Conservation (phyloP, 1,139 yeast species). For the Debaryomyces psychrophilus region DNA sequence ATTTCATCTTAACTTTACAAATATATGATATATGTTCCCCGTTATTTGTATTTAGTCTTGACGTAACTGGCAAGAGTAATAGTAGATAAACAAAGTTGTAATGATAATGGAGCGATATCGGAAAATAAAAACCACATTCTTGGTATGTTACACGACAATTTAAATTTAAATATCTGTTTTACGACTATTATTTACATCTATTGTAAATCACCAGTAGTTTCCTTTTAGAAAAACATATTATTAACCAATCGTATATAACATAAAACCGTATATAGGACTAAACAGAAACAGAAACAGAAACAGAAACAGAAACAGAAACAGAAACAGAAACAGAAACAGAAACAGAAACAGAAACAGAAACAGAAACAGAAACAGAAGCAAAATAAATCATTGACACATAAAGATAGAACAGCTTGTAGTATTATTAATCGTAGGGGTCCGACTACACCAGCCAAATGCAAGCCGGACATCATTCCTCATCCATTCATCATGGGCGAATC, state of each 20-base stretch:
- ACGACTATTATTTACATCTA: constrained; percentile 1
- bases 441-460: background rate
- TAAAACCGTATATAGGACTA: constrained; percentile 1
- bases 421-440: background rate
- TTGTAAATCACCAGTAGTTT: background rate
- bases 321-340: no score
- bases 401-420: background rate
- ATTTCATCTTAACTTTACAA: constrained; percentile 8
- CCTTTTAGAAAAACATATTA: background rate
- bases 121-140: background rate
- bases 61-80: background rate
- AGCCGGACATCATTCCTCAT: constrained; percentile 9
- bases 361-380: constrained; percentile 1
- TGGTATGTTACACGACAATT: constrained; percentile 2
- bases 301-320: background rate
- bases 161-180: background rate
- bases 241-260: constrained; percentile 8
- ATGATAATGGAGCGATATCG: constrained; percentile 7
- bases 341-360: background rate
- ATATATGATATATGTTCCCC: constrained; percentile 4
- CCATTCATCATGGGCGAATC: constrained; percentile 24
- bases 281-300: constrained; percentile 1
- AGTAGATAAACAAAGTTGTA: background rate
- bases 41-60: background rate
- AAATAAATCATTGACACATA: constrained; percentile 7